Evolutionary conservation across 1,284 basidiomycete genomes (phyloP), one percentile per base, ranked within the genome.

Genomic region (Ustilago shanxiensis): DNA sequence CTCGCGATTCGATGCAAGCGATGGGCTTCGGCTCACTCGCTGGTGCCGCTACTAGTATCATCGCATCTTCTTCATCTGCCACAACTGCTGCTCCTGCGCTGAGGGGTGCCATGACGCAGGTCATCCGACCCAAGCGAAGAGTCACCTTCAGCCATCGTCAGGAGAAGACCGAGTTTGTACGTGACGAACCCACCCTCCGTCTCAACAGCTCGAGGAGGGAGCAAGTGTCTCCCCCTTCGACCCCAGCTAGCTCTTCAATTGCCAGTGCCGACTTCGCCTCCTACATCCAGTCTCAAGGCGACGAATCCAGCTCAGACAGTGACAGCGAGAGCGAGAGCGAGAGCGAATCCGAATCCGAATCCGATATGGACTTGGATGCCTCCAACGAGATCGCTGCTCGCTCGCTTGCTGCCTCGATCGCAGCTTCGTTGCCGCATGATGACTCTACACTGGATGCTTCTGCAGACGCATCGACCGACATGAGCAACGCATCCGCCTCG

Each of bases 121-220:
- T 77, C 37, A 52, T 77, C 22, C 70, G 75, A 14, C 71, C 71
- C 9, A 77, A 74, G 57, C 66, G 77, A 26, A 54, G 77, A 33
- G 77, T 79, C 52, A 79, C 77, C 2, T 79, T 79, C 68, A 79
- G 77, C 61, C 61, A 67, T 28, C 67, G 77, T 2, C 77, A 79
- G 50, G 77, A 79, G 49, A 72, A 77, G 57, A 79, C 77, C 45
- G 73, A 77, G 31, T 76, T 77, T 47, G 77, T 66, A 10, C 64
- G 65, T 14, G 77, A 79, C 31, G 77, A 79, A 49, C 77, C 77
- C 35, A 79, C 77, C 2, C 71, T 79, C 41, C 74, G 72, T 44
- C 66, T 79, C 49, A 62, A 67, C 22, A 70, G 66, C 60, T 51
- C 69, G 28, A 65, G 74, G 24, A 66, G 74, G 11, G 74, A 77